phyloP scores from a whole-genome alignment of 1,284 basidiomycete genomes.

The Naganishia liquefaciens region DNA sequence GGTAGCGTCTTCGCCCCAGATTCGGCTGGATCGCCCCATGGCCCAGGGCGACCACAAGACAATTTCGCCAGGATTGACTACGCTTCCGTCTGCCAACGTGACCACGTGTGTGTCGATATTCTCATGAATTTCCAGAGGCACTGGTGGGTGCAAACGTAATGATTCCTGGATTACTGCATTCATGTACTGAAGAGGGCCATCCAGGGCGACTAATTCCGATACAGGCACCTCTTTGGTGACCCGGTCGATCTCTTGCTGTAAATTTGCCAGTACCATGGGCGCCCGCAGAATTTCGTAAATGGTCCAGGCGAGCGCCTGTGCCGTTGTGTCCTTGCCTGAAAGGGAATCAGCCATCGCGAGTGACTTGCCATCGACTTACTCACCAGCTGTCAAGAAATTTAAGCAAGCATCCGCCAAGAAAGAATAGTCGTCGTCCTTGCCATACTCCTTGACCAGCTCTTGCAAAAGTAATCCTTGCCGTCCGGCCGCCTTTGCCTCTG shows the following conservation, averaged over 20 bases:
- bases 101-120: slow-evolving; percentile 24
- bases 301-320: slow-evolving; percentile 38
- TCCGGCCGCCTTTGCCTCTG: slow-evolving; percentile 2
- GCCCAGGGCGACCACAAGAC: slow-evolving; percentile 37
- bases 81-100: slow-evolving; percentile 33
- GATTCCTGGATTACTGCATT: slow-evolving; percentile 37
- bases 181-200: slow-evolving; percentile 21
- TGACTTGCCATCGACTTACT: neutral
- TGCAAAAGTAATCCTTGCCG: slow-evolving; percentile 27
- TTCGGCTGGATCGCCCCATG: slow-evolving; percentile 34
- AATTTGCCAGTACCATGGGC: slow-evolving; percentile 24
- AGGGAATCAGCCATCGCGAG: neutral
- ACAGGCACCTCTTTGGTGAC: neutral
- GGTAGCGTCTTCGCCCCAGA: slow-evolving; percentile 36
- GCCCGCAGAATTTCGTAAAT: slow-evolving; percentile 35
- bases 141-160: slow-evolving; percentile 37
- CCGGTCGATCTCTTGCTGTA: slow-evolving; percentile 29
- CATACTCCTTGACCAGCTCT: slow-evolving; percentile 31
- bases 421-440: slow-evolving; percentile 24
- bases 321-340: slow-evolving; percentile 38
- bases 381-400: slow-evolving; percentile 40
- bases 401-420: slow-evolving; percentile 37
- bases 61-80: slow-evolving; percentile 34
- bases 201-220: neutral
- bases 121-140: slow-evolving; percentile 37